phyloP scores from a whole-genome alignment of 1,284 basidiomycete genomes.

The Gymnopus androsaceus region DNA sequence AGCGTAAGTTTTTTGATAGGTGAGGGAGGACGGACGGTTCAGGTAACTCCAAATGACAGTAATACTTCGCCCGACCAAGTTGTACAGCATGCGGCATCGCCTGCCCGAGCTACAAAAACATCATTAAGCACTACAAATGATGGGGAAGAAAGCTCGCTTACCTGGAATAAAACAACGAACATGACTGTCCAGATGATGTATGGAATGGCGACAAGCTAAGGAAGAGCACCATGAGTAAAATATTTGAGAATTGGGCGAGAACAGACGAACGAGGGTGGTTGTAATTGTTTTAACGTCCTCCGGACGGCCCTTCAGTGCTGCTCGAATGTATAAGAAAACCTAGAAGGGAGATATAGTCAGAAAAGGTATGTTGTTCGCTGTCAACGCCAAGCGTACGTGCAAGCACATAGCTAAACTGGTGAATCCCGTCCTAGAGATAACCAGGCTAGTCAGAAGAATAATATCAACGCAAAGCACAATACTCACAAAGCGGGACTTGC shows the following conservation, averaged over 20 bases:
- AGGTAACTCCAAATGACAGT: not conserved
- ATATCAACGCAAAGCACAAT: not conserved
- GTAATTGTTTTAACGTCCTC: not conserved
- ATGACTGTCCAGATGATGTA: not conserved
- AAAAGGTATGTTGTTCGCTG: not conserved
- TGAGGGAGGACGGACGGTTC: not conserved
- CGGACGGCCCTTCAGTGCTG: not conserved
- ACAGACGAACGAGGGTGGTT: not conserved
- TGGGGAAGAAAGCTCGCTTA: not conserved
- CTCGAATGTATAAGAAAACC: not conserved
- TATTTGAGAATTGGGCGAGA: not conserved
- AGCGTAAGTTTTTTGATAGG: not conserved
- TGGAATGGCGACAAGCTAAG: not conserved
- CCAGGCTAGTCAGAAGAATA: not conserved
- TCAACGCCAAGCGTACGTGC: not conserved
- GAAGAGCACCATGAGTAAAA: not conserved
- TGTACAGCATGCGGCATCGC: not conserved
- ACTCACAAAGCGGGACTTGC: slow-evolving; percentile 34
- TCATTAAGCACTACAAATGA: not conserved
- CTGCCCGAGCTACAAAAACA: not conserved
- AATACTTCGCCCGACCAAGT: not conserved
- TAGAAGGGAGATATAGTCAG: not conserved
- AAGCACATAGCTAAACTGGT: slow-evolving; percentile 22
- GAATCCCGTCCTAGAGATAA: slow-evolving; percentile 22
- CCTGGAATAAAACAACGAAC: not conserved